Evolutionary conservation across 257 asterid genomes (phyloP), one percentile per base, ranked within the genome.

Genomic region (Fraxinus excelsior): DNA sequence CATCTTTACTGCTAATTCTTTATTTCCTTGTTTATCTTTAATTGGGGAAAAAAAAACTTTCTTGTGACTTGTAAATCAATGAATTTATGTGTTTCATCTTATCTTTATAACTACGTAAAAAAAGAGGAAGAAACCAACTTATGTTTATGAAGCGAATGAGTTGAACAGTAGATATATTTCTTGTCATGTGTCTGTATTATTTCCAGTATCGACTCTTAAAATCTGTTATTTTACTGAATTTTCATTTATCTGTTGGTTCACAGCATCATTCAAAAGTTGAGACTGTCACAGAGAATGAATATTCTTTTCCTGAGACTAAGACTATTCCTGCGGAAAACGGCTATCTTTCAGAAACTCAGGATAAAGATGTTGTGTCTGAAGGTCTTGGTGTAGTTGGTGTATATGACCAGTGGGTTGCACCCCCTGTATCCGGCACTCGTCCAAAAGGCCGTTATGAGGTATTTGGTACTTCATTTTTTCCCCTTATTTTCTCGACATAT

Each of bases 381-480:
- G 91, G 94, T 69, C 87, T 79, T 67, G 89, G 86, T 77, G 82
- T 82, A 67, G 90, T 91, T 86, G 80, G 82, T 81, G 89, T 92
- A 56, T 91, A 94, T 83, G 99, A 94, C 84, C 97, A 91, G 84
- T 92, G 97, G 97, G 86, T 91, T 82, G 86, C 86, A 73, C 99
- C 94, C 84, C 87, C 93, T 46, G 73, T 92, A 82, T 84, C 97
- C 80, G 94, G 97, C 79, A 56, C 84, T 72, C 80, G 74, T 71
- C 99, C 97, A 80, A 91, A 84, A 86, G 84, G 92, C 62, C 90
- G 97, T 83, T 92, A 92, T 66, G 96, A 92, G 96, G 98, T 94
- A 78, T 66, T 66, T 82, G 34, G 28, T 70, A 44, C 74, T 75
- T 34, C 42, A 9, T 68, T 74, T 74, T 67, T 46, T 58, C 65